Base-by-base conservation (phyloP, 2,329 filamentous ascomycete species). In the Trichophyton benhamiae region DNA sequence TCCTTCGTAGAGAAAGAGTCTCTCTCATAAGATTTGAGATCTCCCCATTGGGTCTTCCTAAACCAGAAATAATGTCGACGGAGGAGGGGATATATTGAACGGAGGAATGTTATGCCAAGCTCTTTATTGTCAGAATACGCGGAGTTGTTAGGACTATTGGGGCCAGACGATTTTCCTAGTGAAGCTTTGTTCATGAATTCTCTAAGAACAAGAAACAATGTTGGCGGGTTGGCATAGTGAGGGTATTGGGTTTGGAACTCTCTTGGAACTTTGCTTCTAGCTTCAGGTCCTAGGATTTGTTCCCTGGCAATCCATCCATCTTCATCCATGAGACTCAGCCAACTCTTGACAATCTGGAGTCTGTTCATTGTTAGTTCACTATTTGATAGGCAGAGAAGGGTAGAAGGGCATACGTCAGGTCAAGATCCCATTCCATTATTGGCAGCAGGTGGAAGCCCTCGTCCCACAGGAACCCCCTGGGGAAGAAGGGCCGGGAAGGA, bases 301-400 rank as follows among this genome's bases (percentile, higher is more conserved):
- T 99, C 94, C 59, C 94, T 87, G 2, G 87, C 89, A 71, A 99
- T 97, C 94, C 94, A 99, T 60, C 94, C 94, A 72, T 97, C 91
- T 15, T 94, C 88, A 66, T 99, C 94, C 83, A 97, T 96, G 17
- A 95, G 83, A 65, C 87, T 90, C 77, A 95, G 95, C 94, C 94
- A 99, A 75, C 89, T 96, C 76, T 87, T 89, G 64, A 97, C 83
- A 66, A 99, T 90, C 65, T 96, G 90, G 58, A 86, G 79, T 0
- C 77, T 81, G 44, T 22, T 13, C 6, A 3, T 7, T 61, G 66
- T 72, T 61, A 71, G 67, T 60, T 2, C 13, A 8, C 15, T 44
- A 44, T 57, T 17, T 46, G 48, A n/a, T 41, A 30, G 13, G 60
- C n/a, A 53, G 13, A 1, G 15, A 15, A 36, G 22, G 20, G 71